phyloP scores from a whole-genome alignment of 192 early-diverging fungal species.

The Mortierella claussenii region DNA sequence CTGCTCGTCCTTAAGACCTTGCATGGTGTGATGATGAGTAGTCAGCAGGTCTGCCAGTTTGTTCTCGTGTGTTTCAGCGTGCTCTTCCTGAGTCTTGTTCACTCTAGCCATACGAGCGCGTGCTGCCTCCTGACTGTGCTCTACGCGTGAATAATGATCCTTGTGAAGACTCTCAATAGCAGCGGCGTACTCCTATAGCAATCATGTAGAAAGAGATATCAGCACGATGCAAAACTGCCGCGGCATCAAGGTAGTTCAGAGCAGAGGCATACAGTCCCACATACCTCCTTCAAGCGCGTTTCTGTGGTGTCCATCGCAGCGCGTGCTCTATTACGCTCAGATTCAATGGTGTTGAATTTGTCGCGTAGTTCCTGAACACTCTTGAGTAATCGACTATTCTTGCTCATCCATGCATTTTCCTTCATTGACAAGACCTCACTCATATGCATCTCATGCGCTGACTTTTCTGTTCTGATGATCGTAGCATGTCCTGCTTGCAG shows the following conservation, averaged over 20 bases:
- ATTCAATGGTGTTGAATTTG: neutral
- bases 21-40: conserved; percentile 8
- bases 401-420: conserved; percentile 1
- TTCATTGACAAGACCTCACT: conserved; percentile 7
- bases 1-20: conserved; percentile 2
- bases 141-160: conserved; percentile 1
- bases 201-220: neutral
- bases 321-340: conserved; percentile 11
- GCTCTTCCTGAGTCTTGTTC: conserved; percentile 10
- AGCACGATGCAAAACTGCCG: neutral
- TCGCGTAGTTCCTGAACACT: neutral
- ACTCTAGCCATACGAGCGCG: neutral
- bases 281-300: conserved; percentile 10
- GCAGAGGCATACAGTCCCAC: neutral
- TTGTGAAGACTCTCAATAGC: neutral
- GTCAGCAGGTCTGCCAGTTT: conserved; percentile 14
- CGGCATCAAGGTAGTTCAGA: too few species aligned
- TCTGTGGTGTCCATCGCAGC: neutral
- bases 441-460: conserved; percentile 8
- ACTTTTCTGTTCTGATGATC: neutral
- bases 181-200: conserved; percentile 3
- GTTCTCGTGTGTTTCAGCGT: conserved; percentile 14
- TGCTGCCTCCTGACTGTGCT: neutral
- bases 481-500: conserved; percentile 15
- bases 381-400: neutral